Evolutionary conservation across 192 early-diverging fungal genomes (phyloP), one percentile per base, ranked within the genome.

Genomic region (Coemansia pectinata): DNA sequence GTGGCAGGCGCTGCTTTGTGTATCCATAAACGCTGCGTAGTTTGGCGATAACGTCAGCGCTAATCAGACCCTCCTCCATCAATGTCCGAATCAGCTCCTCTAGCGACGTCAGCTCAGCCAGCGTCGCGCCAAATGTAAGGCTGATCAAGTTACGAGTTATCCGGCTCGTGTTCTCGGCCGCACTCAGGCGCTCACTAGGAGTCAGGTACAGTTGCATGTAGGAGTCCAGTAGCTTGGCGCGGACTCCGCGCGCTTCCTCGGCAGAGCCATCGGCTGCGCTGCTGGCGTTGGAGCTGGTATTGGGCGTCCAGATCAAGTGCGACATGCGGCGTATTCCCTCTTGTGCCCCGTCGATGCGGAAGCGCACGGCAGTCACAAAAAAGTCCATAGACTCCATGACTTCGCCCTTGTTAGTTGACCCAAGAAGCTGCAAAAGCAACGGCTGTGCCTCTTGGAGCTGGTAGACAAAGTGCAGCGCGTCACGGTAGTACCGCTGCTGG

Each of bases 371-470:
- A 0, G 86, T 81, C 1, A 95, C 93, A 71, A 98, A 94, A 73
- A 98, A 98, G 52, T 93, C 91, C 92, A 99, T 99, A 1, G 91
- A 89, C 69, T 98, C 97, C 66, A 97, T 86, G 1, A 98, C 96
- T 75, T 99, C 98, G 12, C 90, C 74, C 70, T 98, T 98, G 55
- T 85, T 88, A 25, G 91, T 97, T 3, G 95, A 96, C 3, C 90
- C 91, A 36, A 99, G 85, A 2, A 99, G 86, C 78, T 94, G 90
- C 36, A 90, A 86, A 44, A 99, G 84, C 4, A 86, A 87, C 2
- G 94, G 90, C 39, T 92, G 88, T 0, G 90, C 87, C 7, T 85
- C 85, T 39, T 96, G 88, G 33, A 98, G 87, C 67, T 94, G 89
- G 72, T 90, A 76, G 27, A 94, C 88, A 77, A 98, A 98, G 25